phyloP scores from a whole-genome alignment of 768 basidiomycete genomes.

The Lactarius tabidus region DNA sequence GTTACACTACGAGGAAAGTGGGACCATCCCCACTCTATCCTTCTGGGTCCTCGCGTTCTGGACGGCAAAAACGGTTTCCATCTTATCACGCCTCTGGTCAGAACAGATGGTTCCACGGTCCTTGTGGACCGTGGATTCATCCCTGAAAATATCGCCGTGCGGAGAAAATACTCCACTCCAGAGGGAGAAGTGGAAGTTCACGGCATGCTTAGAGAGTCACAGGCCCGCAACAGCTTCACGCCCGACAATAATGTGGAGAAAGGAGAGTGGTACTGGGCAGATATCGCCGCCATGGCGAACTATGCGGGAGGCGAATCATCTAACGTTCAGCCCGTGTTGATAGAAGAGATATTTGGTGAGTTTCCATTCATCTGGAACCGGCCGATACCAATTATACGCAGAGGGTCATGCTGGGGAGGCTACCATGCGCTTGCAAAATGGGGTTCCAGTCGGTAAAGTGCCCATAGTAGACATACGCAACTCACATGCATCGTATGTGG shows the following conservation, averaged over 20 bases:
- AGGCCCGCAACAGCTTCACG: constrained; percentile 73
- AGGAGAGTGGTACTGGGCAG: constrained; percentile 91
- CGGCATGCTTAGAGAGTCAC: constrained; percentile 83
- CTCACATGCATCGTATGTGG: constrained; percentile 90
- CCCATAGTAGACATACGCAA: constrained; percentile 87
- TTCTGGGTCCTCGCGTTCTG: constrained; percentile 81
- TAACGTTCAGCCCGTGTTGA: constrained; percentile 79
- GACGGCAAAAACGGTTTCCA: constrained; percentile 88
- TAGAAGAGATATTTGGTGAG: constrained; percentile 91
- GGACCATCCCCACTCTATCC: constrained; percentile 72
- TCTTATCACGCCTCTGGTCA: constrained; percentile 80
- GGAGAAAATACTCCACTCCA: constrained; percentile 36
- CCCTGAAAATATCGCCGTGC: constrained; percentile 47
- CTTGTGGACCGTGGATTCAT: constrained; percentile 94
- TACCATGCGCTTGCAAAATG: constrained; percentile 52
- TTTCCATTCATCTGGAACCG: constrained; percentile 7
- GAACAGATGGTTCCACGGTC: constrained; percentile 76
- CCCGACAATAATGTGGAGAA: constrained; percentile 80
- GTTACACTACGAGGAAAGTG: constrained; percentile 75
- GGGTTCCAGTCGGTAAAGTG: constrained; percentile 80
- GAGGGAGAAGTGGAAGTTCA: constrained; percentile 64
- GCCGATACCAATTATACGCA: constrained; percentile 33
- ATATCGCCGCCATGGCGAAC: constrained; percentile 75
- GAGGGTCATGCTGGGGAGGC: constrained; percentile 85
- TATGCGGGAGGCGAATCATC: constrained; percentile 67